These are phyloP conservation scores for Cicer yamashitae DNA, from an alignment of 306 rosid species.

Conservation along the genomic window DNA sequence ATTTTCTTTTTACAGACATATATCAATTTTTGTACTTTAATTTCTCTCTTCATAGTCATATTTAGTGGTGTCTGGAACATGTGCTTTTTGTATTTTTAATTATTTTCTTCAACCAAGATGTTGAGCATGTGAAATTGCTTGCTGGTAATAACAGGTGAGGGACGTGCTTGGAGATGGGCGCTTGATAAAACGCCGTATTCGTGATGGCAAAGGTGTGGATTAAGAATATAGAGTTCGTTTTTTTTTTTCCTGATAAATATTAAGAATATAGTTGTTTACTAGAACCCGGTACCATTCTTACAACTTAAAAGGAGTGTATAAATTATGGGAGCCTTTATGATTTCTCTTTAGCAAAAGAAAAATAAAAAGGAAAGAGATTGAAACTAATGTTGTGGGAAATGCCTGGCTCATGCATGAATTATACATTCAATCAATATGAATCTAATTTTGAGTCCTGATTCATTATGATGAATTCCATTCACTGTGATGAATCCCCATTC, in stretches of 20 bases:
- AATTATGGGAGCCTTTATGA: slow-evolving; percentile 29
- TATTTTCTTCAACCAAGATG: slow-evolving; percentile 12
- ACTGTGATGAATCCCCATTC: too few species aligned
- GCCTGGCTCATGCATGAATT: slow-evolving; percentile 30
- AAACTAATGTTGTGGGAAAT: slow-evolving; percentile 30
- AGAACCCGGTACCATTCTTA: slow-evolving; percentile 19
- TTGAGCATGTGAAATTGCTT: slow-evolving; percentile 37
- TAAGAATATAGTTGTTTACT: slow-evolving; percentile 14
- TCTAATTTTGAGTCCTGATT: too few species aligned
- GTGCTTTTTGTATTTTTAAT: slow-evolving; percentile 4
- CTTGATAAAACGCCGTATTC: slow-evolving; percentile 83
- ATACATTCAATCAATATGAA: neutral
- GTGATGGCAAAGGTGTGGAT: slow-evolving; percentile 84
- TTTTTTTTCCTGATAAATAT: too few species aligned
- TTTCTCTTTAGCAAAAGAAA: slow-evolving; percentile 10
- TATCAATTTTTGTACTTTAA: neutral
- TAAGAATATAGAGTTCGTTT: neutral
- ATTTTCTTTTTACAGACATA: neutral
- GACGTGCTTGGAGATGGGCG: slow-evolving; percentile 99
- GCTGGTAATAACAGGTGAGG: slow-evolving; percentile 69
- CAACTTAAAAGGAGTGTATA: slow-evolving; percentile 29
- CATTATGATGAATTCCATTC: too few species aligned
- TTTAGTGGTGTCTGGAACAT: slow-evolving; percentile 23
- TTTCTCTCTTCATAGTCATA: slow-evolving; percentile 24
- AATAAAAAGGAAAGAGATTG: slow-evolving; percentile 27